Evolutionary conservation across 2,329 filamentous ascomycete genomes (phyloP).

Genomic region (Sphaerulina musiva): DNA sequence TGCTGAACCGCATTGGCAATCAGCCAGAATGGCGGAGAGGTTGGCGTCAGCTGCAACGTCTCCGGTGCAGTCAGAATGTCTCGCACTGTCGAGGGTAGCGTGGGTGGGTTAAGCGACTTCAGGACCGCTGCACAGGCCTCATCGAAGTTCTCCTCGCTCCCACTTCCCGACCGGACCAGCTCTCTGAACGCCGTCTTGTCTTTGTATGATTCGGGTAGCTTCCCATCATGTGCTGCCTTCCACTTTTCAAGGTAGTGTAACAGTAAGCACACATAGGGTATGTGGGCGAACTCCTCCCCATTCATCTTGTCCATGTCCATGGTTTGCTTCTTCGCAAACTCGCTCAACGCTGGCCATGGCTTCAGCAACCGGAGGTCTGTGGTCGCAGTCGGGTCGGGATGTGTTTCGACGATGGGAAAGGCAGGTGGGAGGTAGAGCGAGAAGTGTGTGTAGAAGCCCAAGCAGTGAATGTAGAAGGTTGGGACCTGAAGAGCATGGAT

Average conservation of each 20-base stretch:
- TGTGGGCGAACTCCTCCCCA: constrained; percentile 79
- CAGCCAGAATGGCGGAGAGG: constrained; percentile 72
- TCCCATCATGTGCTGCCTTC: constrained; percentile 64
- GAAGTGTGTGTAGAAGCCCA: constrained; percentile 87
- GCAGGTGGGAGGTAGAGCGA: constrained; percentile 68
- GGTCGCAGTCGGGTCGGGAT: constrained; percentile 78
- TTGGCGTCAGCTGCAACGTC: constrained; percentile 42
- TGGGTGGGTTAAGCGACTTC: constrained; percentile 69
- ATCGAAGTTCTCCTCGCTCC: constrained; percentile 83
- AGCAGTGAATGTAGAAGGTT: constrained; percentile 75
- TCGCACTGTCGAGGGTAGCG: constrained; percentile 61
- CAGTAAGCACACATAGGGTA: constrained; percentile 79
- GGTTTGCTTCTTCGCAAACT: constrained; percentile 62
- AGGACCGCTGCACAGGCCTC: constrained; percentile 83
- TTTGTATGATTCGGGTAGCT: constrained; percentile 65
- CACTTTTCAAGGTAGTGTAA: constrained; percentile 76
- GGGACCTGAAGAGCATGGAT: constrained; percentile 58
- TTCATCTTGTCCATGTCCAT: constrained; percentile 59
- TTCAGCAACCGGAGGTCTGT: constrained; percentile 76
- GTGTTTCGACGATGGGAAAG: constrained; percentile 91
- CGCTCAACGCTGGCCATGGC: constrained; percentile 75
- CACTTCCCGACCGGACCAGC: constrained; percentile 68
- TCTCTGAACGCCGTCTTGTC: constrained; percentile 81
- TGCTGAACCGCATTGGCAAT: constrained; percentile 71
- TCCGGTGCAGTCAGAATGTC: constrained; percentile 71